phyloP scores from a whole-genome alignment of 139 green algal species.

The Closterium sp. region DNA sequence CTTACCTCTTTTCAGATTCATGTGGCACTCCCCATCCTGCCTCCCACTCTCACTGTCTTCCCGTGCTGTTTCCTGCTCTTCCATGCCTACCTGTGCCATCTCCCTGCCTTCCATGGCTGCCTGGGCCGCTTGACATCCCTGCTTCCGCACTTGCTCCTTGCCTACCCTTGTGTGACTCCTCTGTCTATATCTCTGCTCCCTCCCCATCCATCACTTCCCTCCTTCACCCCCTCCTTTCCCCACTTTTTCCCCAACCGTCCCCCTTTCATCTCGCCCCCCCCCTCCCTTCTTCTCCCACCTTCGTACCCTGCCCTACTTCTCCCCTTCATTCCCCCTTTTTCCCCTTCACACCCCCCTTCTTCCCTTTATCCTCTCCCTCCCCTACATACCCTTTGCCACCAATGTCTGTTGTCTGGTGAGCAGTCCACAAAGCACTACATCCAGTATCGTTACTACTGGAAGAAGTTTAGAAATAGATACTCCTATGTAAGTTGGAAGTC shows the following conservation, averaged over 20 bases:
- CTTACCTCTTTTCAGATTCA: too few relatives aligned
- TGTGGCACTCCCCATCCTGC: too few relatives aligned
- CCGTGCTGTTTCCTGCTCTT: too few relatives aligned
- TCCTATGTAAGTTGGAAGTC: neutral
- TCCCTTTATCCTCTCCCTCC: neutral
- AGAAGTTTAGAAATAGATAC: neutral
- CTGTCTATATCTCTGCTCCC: too few relatives aligned
- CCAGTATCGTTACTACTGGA: neutral
- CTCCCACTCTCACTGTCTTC: too few relatives aligned
- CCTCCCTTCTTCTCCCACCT: neutral
- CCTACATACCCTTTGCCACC: neutral
- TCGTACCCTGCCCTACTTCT: neutral
- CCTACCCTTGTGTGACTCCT: too few relatives aligned
- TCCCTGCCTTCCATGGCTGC: too few relatives aligned
- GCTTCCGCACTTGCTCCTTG: too few relatives aligned
- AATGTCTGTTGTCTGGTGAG: neutral
- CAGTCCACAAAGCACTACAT: neutral
- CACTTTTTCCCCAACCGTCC: neutral
- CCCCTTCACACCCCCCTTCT: neutral
- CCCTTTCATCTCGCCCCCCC: neutral
- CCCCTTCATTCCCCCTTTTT: neutral
- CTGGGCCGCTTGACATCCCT: too few relatives aligned
- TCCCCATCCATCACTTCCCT: neutral
- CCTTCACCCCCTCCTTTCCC: too few relatives aligned
- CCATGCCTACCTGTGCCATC: too few relatives aligned